A percentile compares a stretch with the other conserved stretches of the same genome.
phyloP scores from a whole-genome alignment of 257 asterid species.

The Capsicum pubescens region DNA sequence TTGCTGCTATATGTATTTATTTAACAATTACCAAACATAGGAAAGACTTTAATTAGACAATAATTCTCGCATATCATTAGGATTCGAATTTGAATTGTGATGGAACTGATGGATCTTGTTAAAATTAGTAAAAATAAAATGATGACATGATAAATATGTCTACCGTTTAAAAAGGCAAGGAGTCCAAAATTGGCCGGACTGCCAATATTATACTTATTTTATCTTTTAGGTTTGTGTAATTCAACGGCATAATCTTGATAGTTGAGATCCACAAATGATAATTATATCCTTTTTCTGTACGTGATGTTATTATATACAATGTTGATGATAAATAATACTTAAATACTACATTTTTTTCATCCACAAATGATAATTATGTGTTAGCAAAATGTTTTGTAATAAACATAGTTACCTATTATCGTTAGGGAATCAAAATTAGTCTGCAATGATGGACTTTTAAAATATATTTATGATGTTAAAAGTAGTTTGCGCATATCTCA shows the following conservation, averaged over 20 bases:
- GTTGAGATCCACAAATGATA: slow-evolving; percentile 23
- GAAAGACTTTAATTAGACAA: slow-evolving; percentile 11
- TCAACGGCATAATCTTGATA: slow-evolving; percentile 22
- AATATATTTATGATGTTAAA: no score
- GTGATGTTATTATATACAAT: not conserved
- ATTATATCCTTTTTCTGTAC: not conserved
- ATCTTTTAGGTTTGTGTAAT: not conserved
- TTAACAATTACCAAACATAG: not conserved
- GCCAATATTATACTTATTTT: not conserved
- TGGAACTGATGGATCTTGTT: not conserved
- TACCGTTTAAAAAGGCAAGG: not conserved
- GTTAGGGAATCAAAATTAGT: not conserved
- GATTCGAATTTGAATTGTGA: slow-evolving; percentile 18
- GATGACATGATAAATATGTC: not conserved
- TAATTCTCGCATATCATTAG: not conserved
- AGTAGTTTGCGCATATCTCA: no score
- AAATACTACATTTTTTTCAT: not conserved
- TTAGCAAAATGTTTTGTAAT: not conserved
- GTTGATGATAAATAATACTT: not conserved
- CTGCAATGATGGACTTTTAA: not conserved
- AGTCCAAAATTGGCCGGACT: not conserved
- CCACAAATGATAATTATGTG: not conserved
- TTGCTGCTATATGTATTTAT: not conserved
- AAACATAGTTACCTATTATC: no score
- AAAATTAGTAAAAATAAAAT: not conserved